phyloP scores from a whole-genome alignment of 768 basidiomycete genomes.

The Leccinum rimulosum region DNA sequence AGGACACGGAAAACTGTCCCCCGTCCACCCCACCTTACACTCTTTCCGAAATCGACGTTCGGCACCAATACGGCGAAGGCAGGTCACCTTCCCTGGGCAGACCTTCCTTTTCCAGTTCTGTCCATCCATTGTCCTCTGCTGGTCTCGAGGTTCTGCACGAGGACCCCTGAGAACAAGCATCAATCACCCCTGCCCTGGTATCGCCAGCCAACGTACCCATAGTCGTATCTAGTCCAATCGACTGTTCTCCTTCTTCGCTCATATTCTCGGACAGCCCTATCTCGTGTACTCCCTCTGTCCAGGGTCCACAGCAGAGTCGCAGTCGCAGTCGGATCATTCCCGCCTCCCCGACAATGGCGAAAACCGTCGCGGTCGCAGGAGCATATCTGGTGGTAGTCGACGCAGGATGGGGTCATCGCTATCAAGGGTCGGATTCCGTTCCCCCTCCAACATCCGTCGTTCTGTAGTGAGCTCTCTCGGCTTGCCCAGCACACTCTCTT shows the following conservation, averaged over 20 bases:
- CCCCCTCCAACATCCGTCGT: slow-evolving; percentile 45
- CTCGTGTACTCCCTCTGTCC: slow-evolving; percentile 19
- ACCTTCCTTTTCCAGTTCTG: slow-evolving; percentile 23
- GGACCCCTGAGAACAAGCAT: slow-evolving; percentile 24
- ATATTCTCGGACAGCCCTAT: slow-evolving; percentile 22
- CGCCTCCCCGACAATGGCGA: slow-evolving; percentile 16
- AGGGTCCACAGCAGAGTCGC: slow-evolving; percentile 12
- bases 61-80: slow-evolving; percentile 12
- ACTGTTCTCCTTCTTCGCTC: slow-evolving; percentile 3
- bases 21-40: not conserved
- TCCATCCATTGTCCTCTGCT: slow-evolving; percentile 23
- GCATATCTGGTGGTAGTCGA: slow-evolving; percentile 16
- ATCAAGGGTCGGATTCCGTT: slow-evolving; percentile 34
- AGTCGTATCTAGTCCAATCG: slow-evolving; percentile 21
- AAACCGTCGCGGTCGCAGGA: slow-evolving; percentile 17
- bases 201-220: slow-evolving; percentile 4
- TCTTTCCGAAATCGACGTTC: not conserved
- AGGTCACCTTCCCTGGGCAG: slow-evolving; percentile 8
- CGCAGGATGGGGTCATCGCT: slow-evolving; percentile 12
- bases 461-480: slow-evolving; percentile 37
- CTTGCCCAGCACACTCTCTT: slow-evolving; percentile 20
- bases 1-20: not conserved
- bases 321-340: slow-evolving; percentile 12
- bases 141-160: slow-evolving; percentile 30
- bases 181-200: slow-evolving; percentile 10